A percentile compares a stretch with the other conserved stretches of the same genome.
Evolutionary conservation across 1,284 basidiomycete genomes (phyloP).

Genomic region (Ustilago curta): DNA sequence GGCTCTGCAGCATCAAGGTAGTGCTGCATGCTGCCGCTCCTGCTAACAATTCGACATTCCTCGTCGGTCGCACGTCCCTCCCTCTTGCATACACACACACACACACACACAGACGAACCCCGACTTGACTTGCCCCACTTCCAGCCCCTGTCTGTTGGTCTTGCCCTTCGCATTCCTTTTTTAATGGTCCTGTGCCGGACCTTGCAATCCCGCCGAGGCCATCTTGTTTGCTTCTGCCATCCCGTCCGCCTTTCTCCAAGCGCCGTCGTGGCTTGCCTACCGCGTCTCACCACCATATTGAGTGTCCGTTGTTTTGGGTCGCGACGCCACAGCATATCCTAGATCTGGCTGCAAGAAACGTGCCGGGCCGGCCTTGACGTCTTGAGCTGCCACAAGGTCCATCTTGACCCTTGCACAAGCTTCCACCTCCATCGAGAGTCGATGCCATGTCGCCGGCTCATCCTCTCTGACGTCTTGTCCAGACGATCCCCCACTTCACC

Average conservation of each 20-base stretch:
- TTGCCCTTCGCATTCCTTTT: conserved; percentile 3
- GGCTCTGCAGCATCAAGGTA: conserved; percentile 6
- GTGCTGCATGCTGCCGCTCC: conserved; percentile 2
- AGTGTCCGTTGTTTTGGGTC: not conserved
- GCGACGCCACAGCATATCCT: not conserved
- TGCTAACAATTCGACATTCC: not conserved
- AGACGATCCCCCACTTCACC: not conserved
- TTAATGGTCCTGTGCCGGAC: not conserved
- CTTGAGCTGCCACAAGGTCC: not conserved
- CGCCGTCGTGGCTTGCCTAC: conserved; percentile 1
- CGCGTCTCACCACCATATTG: conserved; percentile 2
- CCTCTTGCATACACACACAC: not conserved
- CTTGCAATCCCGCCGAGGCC: conserved; percentile 2
- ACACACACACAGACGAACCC: not conserved
- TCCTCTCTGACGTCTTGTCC: not conserved
- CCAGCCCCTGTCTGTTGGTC: not conserved
- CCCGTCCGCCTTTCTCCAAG: conserved; percentile 1
- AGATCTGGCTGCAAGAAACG: not conserved
- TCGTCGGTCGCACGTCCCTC: not conserved
- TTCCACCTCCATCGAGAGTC: conserved; percentile 1
- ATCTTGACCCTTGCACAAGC: not conserved
- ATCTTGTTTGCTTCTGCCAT: conserved; percentile 9
- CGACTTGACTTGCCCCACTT: not conserved
- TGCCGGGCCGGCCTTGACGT: not conserved
- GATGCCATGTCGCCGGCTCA: conserved; percentile 1